phyloP scores from a whole-genome alignment of 1,139 yeast species.

The Sugiyamaella japonica region DNA sequence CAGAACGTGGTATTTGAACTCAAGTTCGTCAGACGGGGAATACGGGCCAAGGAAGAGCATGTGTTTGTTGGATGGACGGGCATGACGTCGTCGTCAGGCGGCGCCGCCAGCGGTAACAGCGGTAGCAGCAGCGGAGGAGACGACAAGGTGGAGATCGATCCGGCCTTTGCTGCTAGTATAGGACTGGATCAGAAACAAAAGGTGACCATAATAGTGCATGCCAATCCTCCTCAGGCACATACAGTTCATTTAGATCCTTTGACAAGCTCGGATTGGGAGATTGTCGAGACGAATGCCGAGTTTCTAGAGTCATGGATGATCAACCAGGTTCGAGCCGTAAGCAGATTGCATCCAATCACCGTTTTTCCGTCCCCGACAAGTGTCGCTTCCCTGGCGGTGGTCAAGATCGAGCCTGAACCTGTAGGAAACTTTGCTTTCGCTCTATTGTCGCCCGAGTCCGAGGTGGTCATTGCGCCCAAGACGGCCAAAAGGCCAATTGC shows the following conservation, averaged over 20 bases:
- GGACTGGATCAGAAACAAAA: slow-evolving; percentile 48
- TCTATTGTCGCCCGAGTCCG: slow-evolving; percentile 68
- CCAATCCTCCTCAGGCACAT: slow-evolving; percentile 52
- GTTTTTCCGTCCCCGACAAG: slow-evolving; percentile 72
- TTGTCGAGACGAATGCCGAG: slow-evolving; percentile 79
- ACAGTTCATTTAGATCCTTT: slow-evolving; percentile 77
- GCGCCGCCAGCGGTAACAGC: slow-evolving; percentile 36
- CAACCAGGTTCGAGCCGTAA: slow-evolving; percentile 78
- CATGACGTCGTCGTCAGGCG: slow-evolving; percentile 46
- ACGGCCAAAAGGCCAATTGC: slow-evolving; percentile 43
- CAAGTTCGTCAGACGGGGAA: slow-evolving; percentile 40
- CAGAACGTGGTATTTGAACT: slow-evolving; percentile 63
- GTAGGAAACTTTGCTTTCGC: slow-evolving; percentile 45
- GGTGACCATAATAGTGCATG: slow-evolving; percentile 44
- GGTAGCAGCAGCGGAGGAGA: slow-evolving; percentile 8
- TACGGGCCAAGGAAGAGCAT: slow-evolving; percentile 34
- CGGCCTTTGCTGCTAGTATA: slow-evolving; percentile 50
- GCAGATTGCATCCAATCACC: slow-evolving; percentile 58
- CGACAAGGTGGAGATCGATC: slow-evolving; percentile 52
- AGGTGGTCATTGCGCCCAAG: slow-evolving; percentile 82
- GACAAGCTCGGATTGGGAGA: slow-evolving; percentile 84
- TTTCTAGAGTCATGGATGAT: slow-evolving; percentile 72
- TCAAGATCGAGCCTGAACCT: slow-evolving; percentile 56
- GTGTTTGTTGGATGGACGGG: slow-evolving; percentile 84
- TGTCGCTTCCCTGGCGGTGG: slow-evolving; percentile 62